These are phyloP conservation scores for Aspergillus tubingensis DNA, from an alignment of 2,329 filamentous ascomycete genomes.

Conservation along the genomic window DNA sequence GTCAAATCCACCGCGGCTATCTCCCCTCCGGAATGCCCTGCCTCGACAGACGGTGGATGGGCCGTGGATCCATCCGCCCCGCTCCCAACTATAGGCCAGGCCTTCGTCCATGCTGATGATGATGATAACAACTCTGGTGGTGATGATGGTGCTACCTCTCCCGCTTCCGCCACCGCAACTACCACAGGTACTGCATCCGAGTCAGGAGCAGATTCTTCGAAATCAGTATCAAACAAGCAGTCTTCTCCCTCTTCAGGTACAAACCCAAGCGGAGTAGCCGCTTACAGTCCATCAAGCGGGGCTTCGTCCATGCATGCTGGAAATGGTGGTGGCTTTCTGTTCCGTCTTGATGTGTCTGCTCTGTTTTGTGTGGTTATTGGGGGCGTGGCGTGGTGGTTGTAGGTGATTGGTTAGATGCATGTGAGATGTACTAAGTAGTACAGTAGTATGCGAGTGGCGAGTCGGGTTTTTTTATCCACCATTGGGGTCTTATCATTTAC, in stretches of 20 bases:
- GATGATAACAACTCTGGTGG: no score
- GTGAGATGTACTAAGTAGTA: not conserved
- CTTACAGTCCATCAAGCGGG: no score
- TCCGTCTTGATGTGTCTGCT: conserved; percentile 1
- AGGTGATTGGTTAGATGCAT: not conserved
- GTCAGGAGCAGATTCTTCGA: not conserved
- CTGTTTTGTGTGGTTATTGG: conserved; percentile 10
- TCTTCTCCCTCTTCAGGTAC: no score
- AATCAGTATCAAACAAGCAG: no score
- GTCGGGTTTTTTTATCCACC: no score
- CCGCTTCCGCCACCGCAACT: not conserved
- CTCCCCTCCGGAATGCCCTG: conserved; percentile 69
- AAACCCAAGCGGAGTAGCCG: no score
- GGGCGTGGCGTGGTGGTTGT: conserved; percentile 14
- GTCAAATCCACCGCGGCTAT: conserved; percentile 61
- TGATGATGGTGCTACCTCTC: not conserved
- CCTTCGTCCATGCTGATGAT: conserved; percentile 20
- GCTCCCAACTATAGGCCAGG: conserved; percentile 69
- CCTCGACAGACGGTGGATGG: conserved; percentile 70
- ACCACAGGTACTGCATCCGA: not conserved
- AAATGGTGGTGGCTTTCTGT: not conserved
- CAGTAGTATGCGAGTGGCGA: no score
- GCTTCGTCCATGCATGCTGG: no score
- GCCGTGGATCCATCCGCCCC: conserved; percentile 68
- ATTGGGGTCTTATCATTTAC: no score